Conservation (phyloP, 768 basidiomycete genomes). For the Pilatotrama ljubarskyi region DNA sequence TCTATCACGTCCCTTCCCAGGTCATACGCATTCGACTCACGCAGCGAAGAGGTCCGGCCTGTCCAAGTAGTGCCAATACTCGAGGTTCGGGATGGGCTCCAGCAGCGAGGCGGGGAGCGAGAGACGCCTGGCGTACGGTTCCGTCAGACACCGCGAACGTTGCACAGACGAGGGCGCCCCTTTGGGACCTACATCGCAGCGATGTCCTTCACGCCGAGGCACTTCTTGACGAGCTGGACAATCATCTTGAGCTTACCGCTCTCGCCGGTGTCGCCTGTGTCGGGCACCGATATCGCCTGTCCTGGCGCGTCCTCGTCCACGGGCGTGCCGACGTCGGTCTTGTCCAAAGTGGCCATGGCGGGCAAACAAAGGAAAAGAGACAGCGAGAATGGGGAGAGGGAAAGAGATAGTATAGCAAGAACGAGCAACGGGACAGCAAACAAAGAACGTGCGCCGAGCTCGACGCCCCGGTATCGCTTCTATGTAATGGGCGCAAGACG, state of each 20-base stretch:
- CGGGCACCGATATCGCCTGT: conserved; percentile 67
- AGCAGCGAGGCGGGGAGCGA: conserved; percentile 91
- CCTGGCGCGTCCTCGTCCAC: conserved; percentile 32
- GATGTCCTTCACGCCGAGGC: conserved; percentile 91
- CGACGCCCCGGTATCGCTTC: background rate
- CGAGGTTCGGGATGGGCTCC: conserved; percentile 93
- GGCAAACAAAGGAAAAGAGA: background rate
- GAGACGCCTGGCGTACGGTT: conserved; percentile 60
- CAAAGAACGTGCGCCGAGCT: conserved; percentile 18
- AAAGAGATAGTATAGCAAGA: background rate
- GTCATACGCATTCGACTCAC: conserved; percentile 50
- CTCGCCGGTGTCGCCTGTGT: conserved; percentile 72
- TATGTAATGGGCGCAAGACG: background rate
- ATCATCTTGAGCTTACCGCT: conserved; percentile 95
- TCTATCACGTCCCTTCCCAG: background rate
- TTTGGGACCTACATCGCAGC: conserved; percentile 74
- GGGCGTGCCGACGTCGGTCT: conserved; percentile 13
- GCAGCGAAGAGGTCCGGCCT: conserved; percentile 89
- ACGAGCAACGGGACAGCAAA: background rate
- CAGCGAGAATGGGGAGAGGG: background rate
- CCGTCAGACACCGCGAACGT: background rate
- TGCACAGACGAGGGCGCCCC: background rate
- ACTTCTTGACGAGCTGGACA: conserved; percentile 86
- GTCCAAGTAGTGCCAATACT: conserved; percentile 95
- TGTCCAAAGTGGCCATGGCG: conserved; percentile 13